Evolutionary conservation across 2,329 filamentous ascomycete genomes (phyloP), one percentile per base, ranked within the genome.

Genomic region (Cercospora zeae-maydis): DNA sequence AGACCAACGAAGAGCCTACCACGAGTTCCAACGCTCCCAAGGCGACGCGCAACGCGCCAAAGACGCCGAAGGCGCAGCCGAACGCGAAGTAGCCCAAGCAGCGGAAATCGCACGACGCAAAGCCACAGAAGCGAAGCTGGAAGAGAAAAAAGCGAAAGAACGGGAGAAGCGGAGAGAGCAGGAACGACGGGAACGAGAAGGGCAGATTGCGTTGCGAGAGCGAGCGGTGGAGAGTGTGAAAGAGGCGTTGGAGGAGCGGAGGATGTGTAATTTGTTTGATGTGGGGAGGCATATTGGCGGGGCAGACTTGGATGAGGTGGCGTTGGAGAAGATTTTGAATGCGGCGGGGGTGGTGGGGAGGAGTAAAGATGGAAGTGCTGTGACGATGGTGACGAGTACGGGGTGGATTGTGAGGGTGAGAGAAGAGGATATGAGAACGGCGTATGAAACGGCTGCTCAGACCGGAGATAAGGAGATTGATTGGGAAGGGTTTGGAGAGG

Each of bases 1-100:
- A 59, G 79, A 82, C 62, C 75, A 77, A 57, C 70, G 74, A 9
- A 67, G 77, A 21, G 77, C 77, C 4, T 83, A 83, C 69, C 76
- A 82, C 68, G 81, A 83, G 66, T 83, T 82, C 67, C 73, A 78
- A 64, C 74, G 80, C 1, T 76, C 78, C 13, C 79, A 82, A 72
- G 80, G 79, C 4, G 80, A 82, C 47, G 74, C 78, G 19, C 77
- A 80, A 19, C 74, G 79, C 0, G 72, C 77, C 1, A 71, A 71
- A 10, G 80, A 81, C 8, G 78, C 76, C 0, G 77, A 76, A 49
- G 77, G 76, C 4, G 75, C 75, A 0, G 77, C 77, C 19, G 80
- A 81, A 67, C 75, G 81, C 1, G 79, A 82, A 58, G 78, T 77
- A 4, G 73, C 72, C 10, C 67, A 78, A 2, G 75, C 73, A 2